Evolutionary conservation across 2,329 filamentous ascomycete species (phyloP).

Genomic region (Lecanicillium sp.): DNA sequence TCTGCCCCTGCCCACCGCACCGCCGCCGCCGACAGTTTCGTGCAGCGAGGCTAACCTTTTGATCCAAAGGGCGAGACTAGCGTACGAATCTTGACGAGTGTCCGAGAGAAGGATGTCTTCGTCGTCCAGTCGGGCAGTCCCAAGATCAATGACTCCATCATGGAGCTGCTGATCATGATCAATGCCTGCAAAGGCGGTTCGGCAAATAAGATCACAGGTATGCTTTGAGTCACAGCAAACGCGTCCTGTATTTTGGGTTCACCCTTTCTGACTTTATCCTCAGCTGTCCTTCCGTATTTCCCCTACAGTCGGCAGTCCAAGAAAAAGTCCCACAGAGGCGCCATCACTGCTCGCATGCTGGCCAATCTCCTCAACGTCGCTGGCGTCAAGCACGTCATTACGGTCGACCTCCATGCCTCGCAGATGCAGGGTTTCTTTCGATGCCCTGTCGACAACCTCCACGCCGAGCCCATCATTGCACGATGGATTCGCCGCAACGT

Average conservation of each 20-base stretch:
- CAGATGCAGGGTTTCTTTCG: conserved; percentile 99
- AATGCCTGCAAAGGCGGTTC: conserved; percentile 97
- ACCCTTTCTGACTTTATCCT: conserved; percentile 7
- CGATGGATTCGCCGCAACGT: conserved; percentile 93
- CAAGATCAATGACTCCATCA: conserved; percentile 97
- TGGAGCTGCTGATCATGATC: conserved; percentile 99
- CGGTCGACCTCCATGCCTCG: conserved; percentile 91
- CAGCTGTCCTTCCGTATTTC: conserved; percentile 88
- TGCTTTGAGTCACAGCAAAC: neutral
- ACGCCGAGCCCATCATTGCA: conserved; percentile 90
- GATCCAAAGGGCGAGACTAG: conserved; percentile 58
- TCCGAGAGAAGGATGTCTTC: conserved; percentile 98
- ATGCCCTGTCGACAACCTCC: conserved; percentile 94
- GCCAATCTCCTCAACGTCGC: conserved; percentile 91
- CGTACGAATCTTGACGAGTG: conserved; percentile 64
- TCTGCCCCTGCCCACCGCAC: too few species aligned
- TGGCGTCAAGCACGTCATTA: conserved; percentile 95
- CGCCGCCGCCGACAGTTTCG: conserved; percentile 6
- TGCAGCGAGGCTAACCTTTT: conserved; percentile 15
- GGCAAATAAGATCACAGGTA: conserved; percentile 92
- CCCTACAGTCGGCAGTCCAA: conserved; percentile 99
- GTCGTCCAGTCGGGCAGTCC: conserved; percentile 95
- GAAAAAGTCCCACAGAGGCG: conserved; percentile 94
- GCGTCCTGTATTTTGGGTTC: neutral
- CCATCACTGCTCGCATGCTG: conserved; percentile 95